Percentiles rank a stretch among this genome's conserved stretches.
These are phyloP conservation scores for Entrophospora sp. DNA, from an alignment of 192 early-diverging fungal species.

Conservation along the genomic window DNA sequence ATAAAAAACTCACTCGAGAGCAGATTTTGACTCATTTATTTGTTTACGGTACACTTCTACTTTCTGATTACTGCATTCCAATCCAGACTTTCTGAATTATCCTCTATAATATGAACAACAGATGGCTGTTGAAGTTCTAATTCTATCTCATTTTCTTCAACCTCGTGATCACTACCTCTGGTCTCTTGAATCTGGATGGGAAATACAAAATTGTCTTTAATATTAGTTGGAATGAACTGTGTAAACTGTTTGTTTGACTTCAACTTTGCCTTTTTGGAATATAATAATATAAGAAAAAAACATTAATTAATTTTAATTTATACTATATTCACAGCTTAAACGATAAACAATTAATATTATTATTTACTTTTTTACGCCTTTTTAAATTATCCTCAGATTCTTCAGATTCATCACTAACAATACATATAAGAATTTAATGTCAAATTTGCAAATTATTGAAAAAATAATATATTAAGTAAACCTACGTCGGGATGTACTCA, in stretches of 20 bases:
- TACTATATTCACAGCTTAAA: background rate
- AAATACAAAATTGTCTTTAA: slow-evolving; percentile 6
- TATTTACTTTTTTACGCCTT: slow-evolving; percentile 12
- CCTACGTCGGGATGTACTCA: slow-evolving; percentile 14
- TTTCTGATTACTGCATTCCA: slow-evolving; percentile 6
- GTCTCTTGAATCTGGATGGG: slow-evolving; percentile 3
- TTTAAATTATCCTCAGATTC: background rate
- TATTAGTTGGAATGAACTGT: background rate
- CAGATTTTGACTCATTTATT: background rate
- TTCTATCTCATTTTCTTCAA: background rate
- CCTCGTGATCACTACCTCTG: background rate
- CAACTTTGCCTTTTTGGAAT: slow-evolving; percentile 12
- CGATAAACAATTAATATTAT: slow-evolving; percentile 12
- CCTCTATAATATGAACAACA: background rate
- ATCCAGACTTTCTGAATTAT: slow-evolving; percentile 5
- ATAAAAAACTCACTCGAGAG: slow-evolving; percentile 4
- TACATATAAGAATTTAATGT: slow-evolving; percentile 16
- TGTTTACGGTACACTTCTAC: slow-evolving; percentile 7
- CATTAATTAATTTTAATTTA: slow-evolving; percentile 9
- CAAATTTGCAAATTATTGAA: slow-evolving; percentile 18
- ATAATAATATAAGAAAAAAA: slow-evolving; percentile 8
- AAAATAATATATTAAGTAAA: slow-evolving; percentile 1
- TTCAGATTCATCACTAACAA: background rate
- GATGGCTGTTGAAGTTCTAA: slow-evolving; percentile 9
- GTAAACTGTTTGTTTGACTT: slow-evolving; percentile 7